Base-by-base conservation (phyloP, 129 eudicot species). In the Flaveria sonorensis region DNA sequence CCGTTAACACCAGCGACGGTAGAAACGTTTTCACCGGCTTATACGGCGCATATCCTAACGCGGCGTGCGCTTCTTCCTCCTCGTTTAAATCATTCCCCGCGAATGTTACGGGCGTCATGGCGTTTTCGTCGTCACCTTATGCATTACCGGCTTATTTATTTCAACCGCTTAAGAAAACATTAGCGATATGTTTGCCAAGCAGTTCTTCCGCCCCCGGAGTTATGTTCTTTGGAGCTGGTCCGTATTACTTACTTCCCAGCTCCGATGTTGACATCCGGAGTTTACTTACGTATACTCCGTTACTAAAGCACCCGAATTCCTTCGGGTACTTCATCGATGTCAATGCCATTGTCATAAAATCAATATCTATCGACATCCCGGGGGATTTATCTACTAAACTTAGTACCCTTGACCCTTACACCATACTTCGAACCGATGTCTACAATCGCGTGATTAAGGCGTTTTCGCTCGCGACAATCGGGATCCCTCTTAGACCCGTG, bases 151-250 rank as follows among this genome's bases (percentile, higher is more conserved):
- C 78, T 16, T 87, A 84, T 64, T 74, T 89, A 48, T 68, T 67
- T 32, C 36, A 45, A 46, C 68, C 80, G 0, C 60, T 74, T 45
- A 70, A 68, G 13, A 83, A 66, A 18, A 56, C 57, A 28, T 50
- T 89, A 43, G 88, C 83, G 1, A 15, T 86, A 9, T 89, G 90
- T 77, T 72, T 89, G 60, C 88, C 88, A 1, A 81, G 84, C 82
- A 53, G 46, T 4, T 36, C 72, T 6, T 53, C 74, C 0, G 28
- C 77, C 43, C 73, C 24, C 3, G 93, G 93, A 36, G 85, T 76
- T 40, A 60, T 85, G 20, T 86, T 83, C 65, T 76, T 81, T 23
- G 93, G 93, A 13, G 50, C 73, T 2, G 90, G 85, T 46, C 85
- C 90, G 3, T 81, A 78, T 78, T 62, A 81, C 48, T 61, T 86